Percentiles rank a stretch among this genome's conserved stretches.
These are phyloP conservation scores for Neopestalotiopsis sp. DNA, from an alignment of 2,329 filamentous ascomycete genomes.

Conservation along the genomic window DNA sequence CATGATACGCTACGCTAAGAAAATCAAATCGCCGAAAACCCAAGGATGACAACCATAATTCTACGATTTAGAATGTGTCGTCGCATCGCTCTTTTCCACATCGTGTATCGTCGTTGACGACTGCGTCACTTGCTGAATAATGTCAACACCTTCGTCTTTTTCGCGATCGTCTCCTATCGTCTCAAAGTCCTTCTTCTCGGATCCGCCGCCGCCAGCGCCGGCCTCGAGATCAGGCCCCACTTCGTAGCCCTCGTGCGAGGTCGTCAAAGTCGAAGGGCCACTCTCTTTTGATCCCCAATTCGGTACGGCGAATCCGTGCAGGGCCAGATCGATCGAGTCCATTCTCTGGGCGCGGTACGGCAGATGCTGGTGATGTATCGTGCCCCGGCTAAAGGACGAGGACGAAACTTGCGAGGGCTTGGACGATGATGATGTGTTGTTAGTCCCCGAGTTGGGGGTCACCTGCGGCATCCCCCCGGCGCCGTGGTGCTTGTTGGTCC, in stretches of 20 bases:
- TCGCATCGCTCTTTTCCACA: not conserved
- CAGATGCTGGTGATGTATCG: not conserved
- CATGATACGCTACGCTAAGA: not conserved
- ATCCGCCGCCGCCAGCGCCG: not conserved
- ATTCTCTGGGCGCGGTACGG: not conserved
- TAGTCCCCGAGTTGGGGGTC: not conserved
- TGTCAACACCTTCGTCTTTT: not conserved
- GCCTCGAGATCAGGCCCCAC: not conserved
- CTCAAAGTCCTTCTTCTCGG: not conserved
- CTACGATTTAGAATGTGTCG: not conserved
- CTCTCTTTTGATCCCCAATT: not conserved
- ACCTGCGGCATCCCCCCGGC: not conserved
- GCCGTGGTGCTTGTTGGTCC: not conserved
- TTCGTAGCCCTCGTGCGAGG: not conserved
- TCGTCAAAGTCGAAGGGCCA: not conserved
- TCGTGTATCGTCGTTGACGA: not conserved
- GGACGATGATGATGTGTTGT: not conserved
- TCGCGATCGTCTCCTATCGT: not conserved
- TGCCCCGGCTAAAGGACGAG: not conserved
- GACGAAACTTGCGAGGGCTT: not conserved
- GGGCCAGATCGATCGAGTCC: not conserved
- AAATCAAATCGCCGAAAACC: not conserved
- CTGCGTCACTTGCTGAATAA: not conserved
- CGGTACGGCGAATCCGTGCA: not conserved
- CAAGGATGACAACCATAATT: not conserved